Base-by-base conservation (phyloP, 2,329 filamentous ascomycete genomes). In the Verruconis gallopava region DNA sequence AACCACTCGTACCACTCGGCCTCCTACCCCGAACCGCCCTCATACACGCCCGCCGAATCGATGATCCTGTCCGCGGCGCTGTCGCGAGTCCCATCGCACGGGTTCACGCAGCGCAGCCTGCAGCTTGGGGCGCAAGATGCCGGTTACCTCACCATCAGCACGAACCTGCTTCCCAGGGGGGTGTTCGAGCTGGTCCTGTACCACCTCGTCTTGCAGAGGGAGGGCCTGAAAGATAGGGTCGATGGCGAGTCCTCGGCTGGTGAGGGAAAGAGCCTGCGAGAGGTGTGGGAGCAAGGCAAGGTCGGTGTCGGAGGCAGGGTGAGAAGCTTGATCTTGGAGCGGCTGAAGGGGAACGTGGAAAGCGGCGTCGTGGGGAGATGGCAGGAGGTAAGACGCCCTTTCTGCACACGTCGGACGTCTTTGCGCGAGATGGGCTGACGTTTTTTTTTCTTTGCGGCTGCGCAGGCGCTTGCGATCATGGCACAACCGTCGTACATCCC, bases 401-500 rank as follows among this genome's bases (percentile, higher is more conserved):
- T n/a, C n/a, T n/a, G n/a, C n/a, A n/a, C n/a, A n/a, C n/a, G n/a
- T n/a, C n/a, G n/a, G n/a, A 13, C 11, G 25, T 30, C n/a, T n/a
- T n/a, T n/a, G n/a, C n/a, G 18, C 4, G 37, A 48, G 38, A 38
- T 46, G 11, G 22, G 9, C 38, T 17, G 17, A 12, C 21, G 5
- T 35, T 33, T n/a, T n/a, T n/a, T n/a, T n/a, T n/a, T n/a, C n/a
- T n/a, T n/a, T n/a, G n/a, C n/a, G n/a, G n/a, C n/a, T n/a, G n/a
- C 12, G 11, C 46, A 91, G 81, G 91, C 89, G 35, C 71, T 96
- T 2, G 86, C 85, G 3, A 68, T 93, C 47, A 94, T 95, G 83
- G 85, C 86, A 3, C 79, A 93, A 44, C 83, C 85, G 0, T 75
- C 72, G 46, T 81, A 89, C 58, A 72, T 93, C 22, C 75, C 85